These are phyloP conservation scores for Phaeolepiota aurea DNA, from an alignment of 768 basidiomycete genomes.

Conservation along the genomic window DNA sequence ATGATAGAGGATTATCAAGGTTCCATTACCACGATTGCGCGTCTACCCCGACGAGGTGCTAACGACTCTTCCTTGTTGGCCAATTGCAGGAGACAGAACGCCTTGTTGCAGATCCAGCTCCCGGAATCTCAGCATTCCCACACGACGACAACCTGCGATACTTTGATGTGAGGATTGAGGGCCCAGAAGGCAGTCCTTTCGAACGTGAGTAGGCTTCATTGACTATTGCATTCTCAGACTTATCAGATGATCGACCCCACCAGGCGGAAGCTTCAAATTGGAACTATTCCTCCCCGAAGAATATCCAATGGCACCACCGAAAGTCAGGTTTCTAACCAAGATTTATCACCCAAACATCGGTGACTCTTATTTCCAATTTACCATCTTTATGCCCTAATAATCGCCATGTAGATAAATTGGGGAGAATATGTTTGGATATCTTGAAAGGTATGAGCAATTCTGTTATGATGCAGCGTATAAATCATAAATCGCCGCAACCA, in stretches of 20 bases:
- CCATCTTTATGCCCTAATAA: neutral
- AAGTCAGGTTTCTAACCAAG: slow-evolving; percentile 96
- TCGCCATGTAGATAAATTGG: slow-evolving; percentile 84
- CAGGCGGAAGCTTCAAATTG: slow-evolving; percentile 38
- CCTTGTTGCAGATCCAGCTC: slow-evolving; percentile 92
- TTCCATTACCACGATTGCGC: slow-evolving; percentile 8
- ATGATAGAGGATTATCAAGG: slow-evolving; percentile 45
- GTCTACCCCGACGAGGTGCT: neutral
- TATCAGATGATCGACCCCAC: neutral
- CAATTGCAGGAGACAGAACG: slow-evolving; percentile 94
- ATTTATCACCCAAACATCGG: slow-evolving; percentile 99
- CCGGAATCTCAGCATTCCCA: slow-evolving; percentile 90
- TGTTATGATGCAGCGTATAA: slow-evolving; percentile 3
- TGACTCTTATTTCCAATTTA: slow-evolving; percentile 32
- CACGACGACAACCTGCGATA: slow-evolving; percentile 98
- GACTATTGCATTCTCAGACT: neutral
- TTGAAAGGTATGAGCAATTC: slow-evolving; percentile 74
- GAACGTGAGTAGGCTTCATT: slow-evolving; percentile 35
- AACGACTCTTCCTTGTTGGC: slow-evolving; percentile 49
- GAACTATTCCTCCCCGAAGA: slow-evolving; percentile 98
- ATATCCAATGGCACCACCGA: slow-evolving; percentile 99
- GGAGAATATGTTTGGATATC: slow-evolving; percentile 96
- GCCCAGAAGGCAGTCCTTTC: slow-evolving; percentile 93
- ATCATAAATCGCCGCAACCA: slow-evolving; percentile 16
- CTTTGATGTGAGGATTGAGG: slow-evolving; percentile 96